These are phyloP conservation scores for Sugiyamaella sp. DNA, from an alignment of 1,139 yeast species.

Conservation along the genomic window DNA sequence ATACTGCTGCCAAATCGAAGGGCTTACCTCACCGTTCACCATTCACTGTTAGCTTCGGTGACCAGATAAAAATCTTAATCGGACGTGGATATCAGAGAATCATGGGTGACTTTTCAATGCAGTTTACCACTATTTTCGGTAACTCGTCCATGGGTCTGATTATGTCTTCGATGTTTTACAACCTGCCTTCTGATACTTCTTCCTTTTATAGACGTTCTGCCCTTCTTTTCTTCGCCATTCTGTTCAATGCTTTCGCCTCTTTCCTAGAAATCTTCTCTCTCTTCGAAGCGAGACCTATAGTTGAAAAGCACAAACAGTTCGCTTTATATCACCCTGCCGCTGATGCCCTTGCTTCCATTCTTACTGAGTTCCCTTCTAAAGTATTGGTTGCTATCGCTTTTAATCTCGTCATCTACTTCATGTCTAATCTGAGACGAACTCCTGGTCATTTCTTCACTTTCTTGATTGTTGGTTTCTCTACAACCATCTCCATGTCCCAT, in stretches of 20 bases:
- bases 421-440: constrained; percentile 65
- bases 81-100: constrained; percentile 65
- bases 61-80: constrained; percentile 66
- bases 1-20: constrained; percentile 56
- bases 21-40: constrained; percentile 58
- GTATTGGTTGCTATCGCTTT: constrained; percentile 57
- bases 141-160: constrained; percentile 75
- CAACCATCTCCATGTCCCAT: constrained; percentile 70
- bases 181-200: constrained; percentile 51
- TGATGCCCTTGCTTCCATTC: constrained; percentile 68
- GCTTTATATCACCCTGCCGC: constrained; percentile 80
- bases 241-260: constrained; percentile 77
- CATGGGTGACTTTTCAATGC: constrained; percentile 66
- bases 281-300: constrained; percentile 74
- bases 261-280: constrained; percentile 71
- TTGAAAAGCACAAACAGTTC: constrained; percentile 76
- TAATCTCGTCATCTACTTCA: constrained; percentile 65
- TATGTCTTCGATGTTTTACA: constrained; percentile 74
- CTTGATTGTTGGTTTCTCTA: constrained; percentile 54
- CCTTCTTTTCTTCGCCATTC: constrained; percentile 72
- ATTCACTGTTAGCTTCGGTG: constrained; percentile 62
- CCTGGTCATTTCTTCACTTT: constrained; percentile 74
- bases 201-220: constrained; percentile 72
- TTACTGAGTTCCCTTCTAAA: constrained; percentile 70
- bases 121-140: constrained; percentile 60